Evolutionary conservation across 176 grass and related monocot genomes (phyloP).

Genomic region (Microstegium vimineum): DNA sequence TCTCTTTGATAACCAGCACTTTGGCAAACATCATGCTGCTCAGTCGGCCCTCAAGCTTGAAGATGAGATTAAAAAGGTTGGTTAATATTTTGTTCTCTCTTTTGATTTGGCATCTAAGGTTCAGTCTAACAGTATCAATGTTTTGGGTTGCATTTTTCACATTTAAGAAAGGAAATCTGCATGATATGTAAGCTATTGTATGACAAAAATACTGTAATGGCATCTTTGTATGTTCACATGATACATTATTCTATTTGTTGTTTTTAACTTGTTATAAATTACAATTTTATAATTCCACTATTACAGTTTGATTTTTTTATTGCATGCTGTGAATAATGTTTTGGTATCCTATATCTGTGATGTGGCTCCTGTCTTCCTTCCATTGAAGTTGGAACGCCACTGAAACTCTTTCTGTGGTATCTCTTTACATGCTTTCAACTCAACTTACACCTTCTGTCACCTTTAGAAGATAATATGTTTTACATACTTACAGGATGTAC

Average conservation of each 20-base stretch:
- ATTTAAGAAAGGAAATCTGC: background rate
- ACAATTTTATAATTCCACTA: background rate
- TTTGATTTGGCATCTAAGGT: background rate
- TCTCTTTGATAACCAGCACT: conserved; percentile 88
- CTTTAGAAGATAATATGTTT: conserved; percentile 48
- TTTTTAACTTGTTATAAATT: background rate
- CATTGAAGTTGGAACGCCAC: background rate
- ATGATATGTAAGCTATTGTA: background rate
- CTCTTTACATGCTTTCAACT: conserved; percentile 21
- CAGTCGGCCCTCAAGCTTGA: conserved; percentile 74
- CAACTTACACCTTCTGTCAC: conserved; percentile 5
- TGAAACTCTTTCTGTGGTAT: background rate
- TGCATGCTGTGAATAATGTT: background rate
- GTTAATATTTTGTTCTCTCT: background rate
- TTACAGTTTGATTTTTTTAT: background rate
- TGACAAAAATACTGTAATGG: conserved; percentile 3
- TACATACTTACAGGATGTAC: conserved; percentile 58
- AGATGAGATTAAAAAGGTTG: conserved; percentile 84
- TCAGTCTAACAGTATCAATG: background rate
- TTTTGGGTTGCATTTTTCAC: conserved; percentile 11
- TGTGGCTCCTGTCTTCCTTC: background rate
- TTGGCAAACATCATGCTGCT: conserved; percentile 78
- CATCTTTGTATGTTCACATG: background rate
- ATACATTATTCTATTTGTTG: background rate
- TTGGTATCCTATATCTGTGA: background rate